Percentiles rank a stretch among this genome's conserved stretches.
phyloP scores from a whole-genome alignment of 1,284 basidiomycete genomes.

The Dichomitus squalens region DNA sequence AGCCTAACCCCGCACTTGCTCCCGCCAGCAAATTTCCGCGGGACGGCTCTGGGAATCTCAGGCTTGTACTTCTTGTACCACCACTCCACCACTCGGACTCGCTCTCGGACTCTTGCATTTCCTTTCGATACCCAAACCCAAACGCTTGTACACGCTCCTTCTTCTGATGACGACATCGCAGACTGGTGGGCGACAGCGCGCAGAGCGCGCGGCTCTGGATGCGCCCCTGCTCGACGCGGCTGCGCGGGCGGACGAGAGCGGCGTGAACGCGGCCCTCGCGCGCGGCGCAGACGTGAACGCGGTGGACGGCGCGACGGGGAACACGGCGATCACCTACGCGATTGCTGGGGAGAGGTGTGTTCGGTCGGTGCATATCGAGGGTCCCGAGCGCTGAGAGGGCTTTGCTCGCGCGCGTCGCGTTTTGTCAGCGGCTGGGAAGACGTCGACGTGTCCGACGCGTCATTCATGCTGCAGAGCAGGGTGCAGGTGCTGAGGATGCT shows the following conservation, averaged over 20 bases:
- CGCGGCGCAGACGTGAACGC: slow-evolving; percentile 69
- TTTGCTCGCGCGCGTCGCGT: not conserved
- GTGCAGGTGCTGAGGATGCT: slow-evolving; percentile 57
- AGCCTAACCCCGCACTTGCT: slow-evolving; percentile 21
- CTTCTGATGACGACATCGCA: slow-evolving; percentile 19
- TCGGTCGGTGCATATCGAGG: not conserved
- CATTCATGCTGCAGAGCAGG: slow-evolving; percentile 56
- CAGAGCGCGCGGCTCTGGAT: slow-evolving; percentile 20
- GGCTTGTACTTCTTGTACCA: slow-evolving; percentile 8
- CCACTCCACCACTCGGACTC: slow-evolving; percentile 6
- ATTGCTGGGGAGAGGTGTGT: slow-evolving; percentile 69
- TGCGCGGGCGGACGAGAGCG: slow-evolving; percentile 54
- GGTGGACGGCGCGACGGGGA: slow-evolving; percentile 52
- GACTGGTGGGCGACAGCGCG: slow-evolving; percentile 13
- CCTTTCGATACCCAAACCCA: slow-evolving; percentile 8
- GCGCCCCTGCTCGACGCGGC: slow-evolving; percentile 54
- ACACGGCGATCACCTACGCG: slow-evolving; percentile 64
- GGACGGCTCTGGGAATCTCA: slow-evolving; percentile 8
- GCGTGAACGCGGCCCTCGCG: slow-evolving; percentile 52
- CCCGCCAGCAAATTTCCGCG: slow-evolving; percentile 16
- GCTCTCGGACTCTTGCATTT: slow-evolving; percentile 4
- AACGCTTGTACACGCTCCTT: not conserved
- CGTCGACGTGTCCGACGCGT: slow-evolving; percentile 67
- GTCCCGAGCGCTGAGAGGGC: slow-evolving; percentile 6
- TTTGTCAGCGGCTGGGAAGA: slow-evolving; percentile 57